Conservation (phyloP, 2,329 filamentous ascomycete species). For the Pseudophaeomoniella oleicola region DNA sequence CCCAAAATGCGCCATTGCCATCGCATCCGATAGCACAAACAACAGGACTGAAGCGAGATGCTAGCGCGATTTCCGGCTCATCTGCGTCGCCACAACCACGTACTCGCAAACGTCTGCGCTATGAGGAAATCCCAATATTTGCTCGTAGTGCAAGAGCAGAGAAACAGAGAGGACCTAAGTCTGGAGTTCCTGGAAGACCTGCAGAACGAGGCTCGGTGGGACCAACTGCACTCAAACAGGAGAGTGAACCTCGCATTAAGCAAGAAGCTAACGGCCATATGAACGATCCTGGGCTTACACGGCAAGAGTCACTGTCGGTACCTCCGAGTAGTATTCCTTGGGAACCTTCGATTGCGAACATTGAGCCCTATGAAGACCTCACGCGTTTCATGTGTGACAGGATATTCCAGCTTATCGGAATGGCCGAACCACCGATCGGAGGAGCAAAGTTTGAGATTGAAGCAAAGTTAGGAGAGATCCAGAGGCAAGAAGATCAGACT, state of each 20-base stretch:
- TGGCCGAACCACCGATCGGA: slow-evolving; percentile 33
- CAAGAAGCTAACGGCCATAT: neutral
- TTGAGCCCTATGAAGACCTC: slow-evolving; percentile 58
- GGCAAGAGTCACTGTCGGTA: neutral
- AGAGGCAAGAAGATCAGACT: slow-evolving; percentile 56
- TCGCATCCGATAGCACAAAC: neutral
- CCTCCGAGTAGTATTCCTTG: slow-evolving; percentile 16
- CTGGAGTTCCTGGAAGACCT: neutral
- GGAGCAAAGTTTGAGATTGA: slow-evolving; percentile 80
- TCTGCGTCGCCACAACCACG: slow-evolving; percentile 20
- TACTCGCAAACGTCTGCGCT: slow-evolving; percentile 33
- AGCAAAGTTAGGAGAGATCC: slow-evolving; percentile 75
- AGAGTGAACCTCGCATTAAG: neutral
- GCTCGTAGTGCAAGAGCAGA: slow-evolving; percentile 29
- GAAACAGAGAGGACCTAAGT: slow-evolving; percentile 14
- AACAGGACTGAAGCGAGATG: slow-evolving; percentile 9
- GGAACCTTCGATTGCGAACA: slow-evolving; percentile 51
- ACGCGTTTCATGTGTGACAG: slow-evolving; percentile 70
- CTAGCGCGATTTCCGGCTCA: slow-evolving; percentile 9
- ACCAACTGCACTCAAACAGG: neutral
- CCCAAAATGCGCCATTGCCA: neutral
- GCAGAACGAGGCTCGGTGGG: neutral
- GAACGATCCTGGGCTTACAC: neutral
- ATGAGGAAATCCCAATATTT: slow-evolving; percentile 38
- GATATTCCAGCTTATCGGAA: slow-evolving; percentile 51